phyloP scores from a whole-genome alignment of 2,329 filamentous ascomycete genomes.

The Rhexocercosporidium sp. region DNA sequence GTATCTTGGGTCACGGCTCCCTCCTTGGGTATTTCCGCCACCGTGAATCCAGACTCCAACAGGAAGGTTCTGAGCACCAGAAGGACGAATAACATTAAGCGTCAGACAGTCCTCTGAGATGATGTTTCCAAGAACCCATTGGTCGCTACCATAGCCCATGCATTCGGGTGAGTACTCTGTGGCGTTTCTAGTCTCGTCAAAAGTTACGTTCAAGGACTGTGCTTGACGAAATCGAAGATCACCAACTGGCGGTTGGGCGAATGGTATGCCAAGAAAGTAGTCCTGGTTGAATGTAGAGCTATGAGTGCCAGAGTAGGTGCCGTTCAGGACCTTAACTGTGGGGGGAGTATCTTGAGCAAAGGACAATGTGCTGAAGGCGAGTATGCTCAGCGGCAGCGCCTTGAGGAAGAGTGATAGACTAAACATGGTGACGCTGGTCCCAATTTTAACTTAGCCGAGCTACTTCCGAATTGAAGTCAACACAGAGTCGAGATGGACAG shows the following conservation, averaged over 20 bases:
- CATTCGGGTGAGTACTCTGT: conserved; percentile 23
- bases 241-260: conserved; percentile 28
- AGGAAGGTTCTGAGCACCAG: conserved; percentile 47
- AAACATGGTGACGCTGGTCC: conserved; percentile 5
- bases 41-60: conserved; percentile 61
- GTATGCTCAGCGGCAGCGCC: neutral
- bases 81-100: conserved; percentile 59
- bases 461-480: neutral
- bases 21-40: conserved; percentile 43
- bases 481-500: conserved; percentile 4
- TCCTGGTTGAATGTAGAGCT: conserved; percentile 30
- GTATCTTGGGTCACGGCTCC: conserved; percentile 53
- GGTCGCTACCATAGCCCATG: conserved; percentile 28
- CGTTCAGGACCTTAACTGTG: conserved; percentile 31
- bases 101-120: conserved; percentile 57
- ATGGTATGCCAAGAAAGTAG: conserved; percentile 33
- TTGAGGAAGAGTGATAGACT: neutral
- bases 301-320: conserved; percentile 29
- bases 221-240: conserved; percentile 26
- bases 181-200: conserved; percentile 23
- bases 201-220: conserved; percentile 28
- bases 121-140: conserved; percentile 18
- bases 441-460: neutral
- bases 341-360: conserved; percentile 19
- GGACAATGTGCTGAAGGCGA: neutral